Conservation (phyloP, 1,284 basidiomycete genomes). For the Inonotus obliquus region DNA sequence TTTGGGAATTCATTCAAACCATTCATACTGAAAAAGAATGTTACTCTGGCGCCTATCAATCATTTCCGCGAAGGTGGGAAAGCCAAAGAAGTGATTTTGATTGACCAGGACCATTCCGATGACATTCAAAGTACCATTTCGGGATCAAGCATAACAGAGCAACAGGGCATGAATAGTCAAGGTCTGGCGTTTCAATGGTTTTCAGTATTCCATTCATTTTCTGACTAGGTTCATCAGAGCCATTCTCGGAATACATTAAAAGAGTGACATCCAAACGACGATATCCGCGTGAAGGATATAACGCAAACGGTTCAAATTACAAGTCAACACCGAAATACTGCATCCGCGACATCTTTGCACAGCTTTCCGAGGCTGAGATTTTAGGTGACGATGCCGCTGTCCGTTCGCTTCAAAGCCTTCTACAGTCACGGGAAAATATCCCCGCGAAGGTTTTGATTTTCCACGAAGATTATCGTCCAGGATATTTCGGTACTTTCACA, state of each 20-base stretch:
- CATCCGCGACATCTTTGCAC: conserved; percentile 52
- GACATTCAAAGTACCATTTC: background rate
- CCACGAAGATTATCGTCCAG: conserved; percentile 70
- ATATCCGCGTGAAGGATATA: background rate
- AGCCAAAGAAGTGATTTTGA: conserved; percentile 46
- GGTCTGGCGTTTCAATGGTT: background rate
- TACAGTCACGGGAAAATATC: conserved; percentile 54
- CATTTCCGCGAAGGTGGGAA: conserved; percentile 52
- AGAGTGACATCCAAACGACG: background rate
- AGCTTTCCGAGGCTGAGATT: conserved; percentile 72
- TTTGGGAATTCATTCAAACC: conserved; percentile 74
- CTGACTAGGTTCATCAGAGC: background rate
- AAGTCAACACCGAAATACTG: conserved; percentile 35
- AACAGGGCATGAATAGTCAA: background rate
- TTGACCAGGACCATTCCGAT: conserved; percentile 43
- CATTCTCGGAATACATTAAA: conserved; percentile 3
- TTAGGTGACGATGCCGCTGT: conserved; percentile 62
- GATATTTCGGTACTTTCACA: conserved; percentile 86
- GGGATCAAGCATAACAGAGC: background rate
- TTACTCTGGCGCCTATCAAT: conserved; percentile 65
- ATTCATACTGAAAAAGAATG: conserved; percentile 71
- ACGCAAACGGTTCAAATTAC: background rate
- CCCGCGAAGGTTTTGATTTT: conserved; percentile 76
- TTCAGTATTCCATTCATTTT: background rate
- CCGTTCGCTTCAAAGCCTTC: conserved; percentile 45